Evolutionary conservation across 352 stramenopile species (phyloP), one percentile per base, ranked within the genome.

Genomic region (Phytophthora chlamydospora): DNA sequence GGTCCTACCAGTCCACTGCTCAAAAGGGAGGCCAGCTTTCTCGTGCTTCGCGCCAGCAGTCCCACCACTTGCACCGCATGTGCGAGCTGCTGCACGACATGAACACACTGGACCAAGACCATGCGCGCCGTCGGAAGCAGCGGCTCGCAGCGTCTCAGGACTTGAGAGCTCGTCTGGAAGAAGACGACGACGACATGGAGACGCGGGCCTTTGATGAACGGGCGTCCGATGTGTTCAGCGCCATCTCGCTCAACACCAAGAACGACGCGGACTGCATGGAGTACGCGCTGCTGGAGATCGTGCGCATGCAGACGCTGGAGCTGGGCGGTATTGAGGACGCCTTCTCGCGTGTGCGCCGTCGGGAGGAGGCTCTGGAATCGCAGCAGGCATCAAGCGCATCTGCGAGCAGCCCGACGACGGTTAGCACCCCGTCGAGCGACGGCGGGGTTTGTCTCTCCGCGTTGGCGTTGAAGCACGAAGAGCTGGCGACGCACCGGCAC

Each of bases 221-320:
- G 40, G 79, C 83, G 38, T 89, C 81, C 4, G 83, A 93, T 41
- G 78, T 80, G 7, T 89, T 93, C 56, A 91, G 79, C 41, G 65
- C 83, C 19, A 71, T 93, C n/a, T 90, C 83, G 34, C 49, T 90
- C 2, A 70, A 75, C 38, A 88, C 82, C 0, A 88, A 84, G 49
- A 88, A 89, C 42, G 76, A 90, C 34, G 83, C 83, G 8, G 81
- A 93, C 54, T 90, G 83, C 45, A 91, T 89, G 74, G 85, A 95
- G 58, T 92, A 92, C 45, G 85, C 85, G 12, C 54, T 93, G 33
- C 58, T 91, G 16, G 85, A 95, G 54, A 70, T 89, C 42, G 80
- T 90, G 8, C 82, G 85, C 47, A 95, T 92, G 85, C 83, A 93
- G 64, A 90, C 78, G 42, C 66, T 92, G 17, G 76, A 93, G 24